Evolutionary conservation across 495 filamentous ascomycete species (phyloP).

Genomic region (Polyplosphaeria fusca): DNA sequence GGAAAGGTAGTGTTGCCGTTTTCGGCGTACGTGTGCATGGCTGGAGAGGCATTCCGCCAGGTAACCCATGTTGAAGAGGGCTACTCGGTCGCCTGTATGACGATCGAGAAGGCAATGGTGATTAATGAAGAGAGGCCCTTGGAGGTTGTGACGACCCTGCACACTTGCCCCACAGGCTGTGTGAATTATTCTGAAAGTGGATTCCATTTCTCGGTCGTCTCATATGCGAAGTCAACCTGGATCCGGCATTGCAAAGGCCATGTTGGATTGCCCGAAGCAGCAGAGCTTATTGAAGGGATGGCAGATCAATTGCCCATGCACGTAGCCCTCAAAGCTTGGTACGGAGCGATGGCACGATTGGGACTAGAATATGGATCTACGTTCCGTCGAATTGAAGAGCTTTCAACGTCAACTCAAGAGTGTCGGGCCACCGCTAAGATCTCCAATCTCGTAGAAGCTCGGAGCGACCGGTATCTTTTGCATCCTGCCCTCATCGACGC

Average conservation of each 20-base stretch:
- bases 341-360: no score
- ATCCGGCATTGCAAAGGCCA: background rate
- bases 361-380: no score
- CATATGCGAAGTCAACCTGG: background rate
- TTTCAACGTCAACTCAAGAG: no score
- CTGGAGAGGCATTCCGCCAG: slow-evolving; percentile 9
- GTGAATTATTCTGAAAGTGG: background rate
- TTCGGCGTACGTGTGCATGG: slow-evolving; percentile 10
- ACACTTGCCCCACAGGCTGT: background rate
- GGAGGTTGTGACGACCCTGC: slow-evolving; percentile 4
- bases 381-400: no score
- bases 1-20: slow-evolving; percentile 12
- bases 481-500: no score
- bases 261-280: no score
- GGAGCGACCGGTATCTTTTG: no score
- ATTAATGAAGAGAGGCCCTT: background rate
- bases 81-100: background rate
- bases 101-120: background rate
- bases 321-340: no score
- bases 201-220: background rate
- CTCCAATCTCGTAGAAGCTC: no score
- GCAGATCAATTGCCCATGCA: background rate
- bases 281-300: no score
- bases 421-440: no score
- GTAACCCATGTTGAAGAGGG: background rate